Conservation (phyloP, 345 rosid species). For the Kernera saxatilis region DNA sequence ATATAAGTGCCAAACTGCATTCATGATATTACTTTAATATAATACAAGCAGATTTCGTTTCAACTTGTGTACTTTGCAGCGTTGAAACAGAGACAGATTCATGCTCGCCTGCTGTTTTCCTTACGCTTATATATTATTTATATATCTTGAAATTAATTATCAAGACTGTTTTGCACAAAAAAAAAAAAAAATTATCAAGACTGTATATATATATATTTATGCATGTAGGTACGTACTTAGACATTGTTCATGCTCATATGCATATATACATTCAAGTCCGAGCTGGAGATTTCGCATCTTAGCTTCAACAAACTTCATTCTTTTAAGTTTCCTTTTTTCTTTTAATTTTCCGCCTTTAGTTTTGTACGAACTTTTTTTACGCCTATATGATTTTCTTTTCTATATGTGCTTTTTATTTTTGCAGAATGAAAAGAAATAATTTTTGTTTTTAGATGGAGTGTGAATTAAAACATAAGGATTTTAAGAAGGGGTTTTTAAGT, state of each 20-base stretch:
- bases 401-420: neutral
- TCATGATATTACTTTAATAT: neutral
- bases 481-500: neutral
- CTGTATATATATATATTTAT: slow-evolving; percentile 1
- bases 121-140: neutral
- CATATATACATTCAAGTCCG: slow-evolving; percentile 13
- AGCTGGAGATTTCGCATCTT: slow-evolving; percentile 24
- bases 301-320: slow-evolving; percentile 19
- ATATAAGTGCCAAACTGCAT: slow-evolving; percentile 5
- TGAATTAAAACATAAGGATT: neutral
- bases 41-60: neutral
- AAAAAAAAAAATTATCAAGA: no score
- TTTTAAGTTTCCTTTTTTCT: neutral
- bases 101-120: slow-evolving; percentile 18
- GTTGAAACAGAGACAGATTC: slow-evolving; percentile 18
- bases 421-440: neutral
- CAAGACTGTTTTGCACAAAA: no score
- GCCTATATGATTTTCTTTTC: neutral
- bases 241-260: slow-evolving; percentile 18
- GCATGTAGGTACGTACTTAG: slow-evolving; percentile 22
- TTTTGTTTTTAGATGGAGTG: neutral
- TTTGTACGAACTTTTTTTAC: neutral
- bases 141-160: neutral
- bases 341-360: neutral
- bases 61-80: slow-evolving; percentile 20